Evolutionary conservation across 2,329 filamentous ascomycete genomes (phyloP), one percentile per base, ranked within the genome.

Genomic region (Calonectria hawksworthii): DNA sequence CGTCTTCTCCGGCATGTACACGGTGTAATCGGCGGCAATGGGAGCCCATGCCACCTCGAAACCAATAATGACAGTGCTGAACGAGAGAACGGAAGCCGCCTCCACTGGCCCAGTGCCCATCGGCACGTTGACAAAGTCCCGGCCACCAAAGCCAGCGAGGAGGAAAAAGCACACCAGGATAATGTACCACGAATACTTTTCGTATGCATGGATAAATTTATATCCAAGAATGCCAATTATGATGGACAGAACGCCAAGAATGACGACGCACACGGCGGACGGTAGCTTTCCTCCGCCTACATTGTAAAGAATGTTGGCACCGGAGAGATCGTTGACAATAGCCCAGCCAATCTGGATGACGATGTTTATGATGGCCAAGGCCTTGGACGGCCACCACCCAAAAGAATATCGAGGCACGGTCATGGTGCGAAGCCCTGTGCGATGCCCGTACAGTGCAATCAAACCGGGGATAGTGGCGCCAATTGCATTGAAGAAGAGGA

Each of bases 311-410:
- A 65, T 34, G 26, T 30, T 65, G 23, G 61, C 38, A 1, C 61
- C 61, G 2, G 61, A 50, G 30, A 65, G 26, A 28, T 34, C 61
- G 30, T 65, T 65, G 14, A 65, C 61, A 34, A 65, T 65, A 10
- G 38, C 61, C 61, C 61, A 65, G 11, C 61, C 61, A 65, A 65
- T 47, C 28, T 65, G 61, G 2, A 26, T 65, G 38, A 65, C 47
- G 41, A 65, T 65, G 41, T 65, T 65, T 10, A 65, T 28, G 1
- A 65, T 23, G 7, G 36, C 61, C 26, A 65, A 18, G 0, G 21
- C 30, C 36, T 65, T 65, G 10, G 38, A 28, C 2, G 61, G 61
- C 61, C 61, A 65, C 61, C 61, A 65, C 0, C 61, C 61, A 23
- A 65, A 65, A 30, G 38, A 65, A 21, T 65, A 65, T 16, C 61